Evolutionary conservation across 208 protist genomes (phyloP), one percentile per base, ranked within the genome.

Genomic region (Wallacemonas sp.): DNA sequence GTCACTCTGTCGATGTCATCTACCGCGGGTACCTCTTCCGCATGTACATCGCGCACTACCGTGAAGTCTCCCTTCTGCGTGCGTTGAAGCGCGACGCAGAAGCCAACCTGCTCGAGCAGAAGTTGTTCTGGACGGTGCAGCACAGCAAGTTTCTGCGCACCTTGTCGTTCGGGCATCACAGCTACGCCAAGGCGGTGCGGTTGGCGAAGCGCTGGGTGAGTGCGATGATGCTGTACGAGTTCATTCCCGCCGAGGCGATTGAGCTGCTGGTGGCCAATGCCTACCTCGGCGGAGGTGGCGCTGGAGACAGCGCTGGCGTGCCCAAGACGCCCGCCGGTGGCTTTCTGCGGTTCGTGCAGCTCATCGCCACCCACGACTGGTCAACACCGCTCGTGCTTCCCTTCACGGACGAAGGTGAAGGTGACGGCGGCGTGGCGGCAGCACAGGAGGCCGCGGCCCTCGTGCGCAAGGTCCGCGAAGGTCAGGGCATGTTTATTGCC

Each of bases 41-140:
- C n/a, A 63, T 95, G 10, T 93, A 91, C 65, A 64, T 93, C 60
- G 84, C 90, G 8, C 85, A 93, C 71, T 95, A 95, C 76, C 86
- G 87, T 58, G 86, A 95, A 48, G 77, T 93, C 3, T 92, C 85
- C 6, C 75, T 95, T 21, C 73, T 95, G 45, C 76, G 77, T 24
- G 80, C 87, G 3, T 66, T 95, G 59, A 70, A 91, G 73, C 78
- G 84, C 6, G 76, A 90, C 36, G 60, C 79, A 10, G 84, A 93
- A 57, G 87, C 85, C 6, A 60, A 76, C 48, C 45, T 89, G 44
- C 73, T 95, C 30, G 90, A 95, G 72, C 80, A 78, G 66, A 91
- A 90, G 63, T 81, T 95, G 22, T 86, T 92, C 66, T 93, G 81
- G 80, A 85, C 79, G n/a, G 79, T 80, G n/a, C 85, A 85, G 72